These are phyloP conservation scores for Phalaenopsis aphrodite DNA, from an alignment of 106 monocot genomes.

Conservation along the genomic window DNA sequence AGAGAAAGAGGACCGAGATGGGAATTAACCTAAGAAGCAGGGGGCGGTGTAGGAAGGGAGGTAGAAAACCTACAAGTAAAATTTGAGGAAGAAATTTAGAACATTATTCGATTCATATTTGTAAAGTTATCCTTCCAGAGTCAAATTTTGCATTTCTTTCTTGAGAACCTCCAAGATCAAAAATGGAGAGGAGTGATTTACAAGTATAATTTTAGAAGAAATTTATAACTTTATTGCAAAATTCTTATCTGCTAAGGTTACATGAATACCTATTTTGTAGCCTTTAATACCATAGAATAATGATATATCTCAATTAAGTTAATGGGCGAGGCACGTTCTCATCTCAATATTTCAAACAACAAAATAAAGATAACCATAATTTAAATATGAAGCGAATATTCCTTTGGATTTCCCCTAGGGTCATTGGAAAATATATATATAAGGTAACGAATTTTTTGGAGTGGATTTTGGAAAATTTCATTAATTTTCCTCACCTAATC, in stretches of 20 bases:
- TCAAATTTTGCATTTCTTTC: no score
- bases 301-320: neutral
- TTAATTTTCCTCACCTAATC: no score
- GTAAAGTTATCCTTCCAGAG: no score
- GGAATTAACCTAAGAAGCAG: no score
- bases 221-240: no score
- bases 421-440: neutral
- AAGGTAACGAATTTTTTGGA: neutral
- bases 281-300: neutral
- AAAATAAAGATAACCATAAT: neutral
- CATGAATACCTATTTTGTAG: neutral
- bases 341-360: neutral
- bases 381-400: neutral
- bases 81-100: no score
- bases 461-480: neutral
- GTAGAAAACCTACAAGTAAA: no score
- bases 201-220: neutral
- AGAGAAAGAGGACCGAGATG: no score
- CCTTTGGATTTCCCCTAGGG: neutral
- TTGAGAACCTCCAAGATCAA: no score
- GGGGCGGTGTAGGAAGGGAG: no score
- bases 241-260: neutral
- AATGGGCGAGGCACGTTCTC: neutral
- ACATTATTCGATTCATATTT: no score
- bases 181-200: neutral